Base-by-base conservation (phyloP, 257 asterid genomes). In the Lavandula angustifolia region DNA sequence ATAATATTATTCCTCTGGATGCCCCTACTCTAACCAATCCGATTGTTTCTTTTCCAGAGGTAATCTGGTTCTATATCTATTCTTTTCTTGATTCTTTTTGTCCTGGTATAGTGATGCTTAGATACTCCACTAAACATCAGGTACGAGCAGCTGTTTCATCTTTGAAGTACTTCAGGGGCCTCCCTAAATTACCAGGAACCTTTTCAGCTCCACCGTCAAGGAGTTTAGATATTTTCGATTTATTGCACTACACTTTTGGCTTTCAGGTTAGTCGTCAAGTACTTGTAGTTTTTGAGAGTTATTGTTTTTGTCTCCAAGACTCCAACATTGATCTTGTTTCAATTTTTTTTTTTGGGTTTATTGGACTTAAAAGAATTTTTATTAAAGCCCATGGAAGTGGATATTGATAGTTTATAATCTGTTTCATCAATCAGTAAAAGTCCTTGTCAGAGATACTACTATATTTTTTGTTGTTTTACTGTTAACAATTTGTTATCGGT, bases 1-100 rank as follows among this genome's bases (percentile, higher is more conserved):
- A 84, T 61, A 92, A 92, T 70, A 92, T 92, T 67, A 92, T 92
- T 75, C 99, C 99, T 52, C 76, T 92, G 70, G 99, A 89, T 76
- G 91, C 89, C 70, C 82, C 97, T 70, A 73, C 81, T 38, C 64
- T 84, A 40, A 77, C 99, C 69, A 89, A 89, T 74, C 84, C 85
- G 10, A 87, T 89, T 34, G 85, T 62, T 37, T 82, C 81, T 75
- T 85, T 92, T 56, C 71, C 88, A 7, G 99, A 92, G 99, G 99
- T 89, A 65, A 75, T 52, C 54, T 61, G 67, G 62, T 75, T 65
- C 60, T 67, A 32, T 16, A 47, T 69, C 42, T 60, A 10, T 31
- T 62, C 1, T 7, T 66, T 8, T 60, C 14, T 33, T 54, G 38
- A 18, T 38, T 35, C 34, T 31, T 57, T 57, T 14, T 50, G 59